A percentile compares a stretch with the other conserved stretches of the same genome.
These are phyloP conservation scores for Colletotrichum lini DNA, from an alignment of 2,329 filamentous ascomycete genomes.

Conservation along the genomic window DNA sequence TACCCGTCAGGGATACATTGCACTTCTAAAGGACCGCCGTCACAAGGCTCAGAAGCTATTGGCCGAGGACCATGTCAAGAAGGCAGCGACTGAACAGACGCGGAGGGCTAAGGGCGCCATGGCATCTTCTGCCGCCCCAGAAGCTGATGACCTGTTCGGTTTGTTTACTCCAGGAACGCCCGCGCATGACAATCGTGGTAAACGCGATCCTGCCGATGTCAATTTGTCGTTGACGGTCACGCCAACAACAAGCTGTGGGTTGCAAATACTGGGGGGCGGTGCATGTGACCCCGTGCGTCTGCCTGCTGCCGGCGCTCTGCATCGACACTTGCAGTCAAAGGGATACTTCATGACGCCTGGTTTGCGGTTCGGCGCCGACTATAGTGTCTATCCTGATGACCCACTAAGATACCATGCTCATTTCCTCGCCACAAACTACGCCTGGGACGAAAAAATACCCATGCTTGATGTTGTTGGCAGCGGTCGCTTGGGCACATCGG, in stretches of 20 bases:
- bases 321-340: constrained; percentile 81
- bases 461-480: constrained; percentile 89
- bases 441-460: constrained; percentile 90
- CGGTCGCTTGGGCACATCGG: constrained; percentile 89
- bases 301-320: constrained; percentile 70
- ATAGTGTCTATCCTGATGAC: constrained; percentile 95
- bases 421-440: constrained; percentile 86
- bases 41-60: constrained; percentile 57
- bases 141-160: background rate
- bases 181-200: background rate
- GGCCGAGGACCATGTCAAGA: constrained; percentile 57
- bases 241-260: constrained; percentile 52
- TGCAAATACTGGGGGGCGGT: constrained; percentile 46
- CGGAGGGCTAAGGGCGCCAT: constrained; percentile 44
- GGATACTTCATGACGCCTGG: constrained; percentile 94
- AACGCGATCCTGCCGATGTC: background rate
- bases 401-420: constrained; percentile 96
- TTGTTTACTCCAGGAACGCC: too few relatives aligned
- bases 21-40: constrained; percentile 64
- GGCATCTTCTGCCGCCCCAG: background rate
- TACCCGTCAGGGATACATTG: constrained; percentile 75
- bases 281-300: constrained; percentile 35
- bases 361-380: constrained; percentile 93
- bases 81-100: constrained; percentile 48
- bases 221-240: constrained; percentile 50